Percentiles rank a stretch among this genome's conserved stretches.
phyloP scores from a whole-genome alignment of 345 rosid species.

The Euphorbia peplus region DNA sequence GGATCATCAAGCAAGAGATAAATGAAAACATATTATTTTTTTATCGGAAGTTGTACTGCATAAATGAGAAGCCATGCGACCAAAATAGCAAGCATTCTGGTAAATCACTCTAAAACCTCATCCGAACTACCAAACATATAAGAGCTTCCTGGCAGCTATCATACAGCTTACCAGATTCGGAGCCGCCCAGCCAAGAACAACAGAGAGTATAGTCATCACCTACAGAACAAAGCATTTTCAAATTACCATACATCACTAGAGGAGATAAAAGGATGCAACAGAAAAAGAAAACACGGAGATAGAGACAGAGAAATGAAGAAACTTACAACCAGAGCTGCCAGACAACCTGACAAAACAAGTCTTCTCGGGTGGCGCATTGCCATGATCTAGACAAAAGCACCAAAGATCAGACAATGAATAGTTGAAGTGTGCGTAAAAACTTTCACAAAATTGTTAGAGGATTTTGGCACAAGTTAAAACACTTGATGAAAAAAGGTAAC shows the following conservation, averaged over 20 bases:
- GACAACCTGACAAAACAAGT: slow-evolving; percentile 86
- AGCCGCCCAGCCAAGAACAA: slow-evolving; percentile 84
- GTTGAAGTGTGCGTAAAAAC: too few relatives aligned
- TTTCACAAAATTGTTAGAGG: too few relatives aligned
- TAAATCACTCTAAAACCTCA: neutral
- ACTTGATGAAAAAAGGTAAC: neutral
- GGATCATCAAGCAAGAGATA: neutral
- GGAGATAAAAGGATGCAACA: neutral
- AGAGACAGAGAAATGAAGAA: neutral
- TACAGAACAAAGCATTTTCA: slow-evolving; percentile 24
- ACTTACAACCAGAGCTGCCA: slow-evolving; percentile 72
- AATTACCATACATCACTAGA: neutral
- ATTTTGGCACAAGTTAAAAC: neutral
- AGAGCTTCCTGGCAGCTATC: slow-evolving; percentile 15
- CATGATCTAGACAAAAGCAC: slow-evolving; percentile 58
- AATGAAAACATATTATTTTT: neutral
- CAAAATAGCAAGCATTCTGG: neutral
- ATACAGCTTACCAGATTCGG: slow-evolving; percentile 75
- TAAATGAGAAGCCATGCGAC: neutral
- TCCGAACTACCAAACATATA: slow-evolving; percentile 1
- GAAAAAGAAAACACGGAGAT: neutral
- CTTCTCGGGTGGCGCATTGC: slow-evolving; percentile 98
- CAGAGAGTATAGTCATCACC: slow-evolving; percentile 94
- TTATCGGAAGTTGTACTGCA: neutral
- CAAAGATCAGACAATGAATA: slow-evolving; percentile 8